A percentile compares a stretch with the other conserved stretches of the same genome.
phyloP scores from a whole-genome alignment of 1,284 basidiomycete genomes.

The Ceratobasidium sp. region DNA sequence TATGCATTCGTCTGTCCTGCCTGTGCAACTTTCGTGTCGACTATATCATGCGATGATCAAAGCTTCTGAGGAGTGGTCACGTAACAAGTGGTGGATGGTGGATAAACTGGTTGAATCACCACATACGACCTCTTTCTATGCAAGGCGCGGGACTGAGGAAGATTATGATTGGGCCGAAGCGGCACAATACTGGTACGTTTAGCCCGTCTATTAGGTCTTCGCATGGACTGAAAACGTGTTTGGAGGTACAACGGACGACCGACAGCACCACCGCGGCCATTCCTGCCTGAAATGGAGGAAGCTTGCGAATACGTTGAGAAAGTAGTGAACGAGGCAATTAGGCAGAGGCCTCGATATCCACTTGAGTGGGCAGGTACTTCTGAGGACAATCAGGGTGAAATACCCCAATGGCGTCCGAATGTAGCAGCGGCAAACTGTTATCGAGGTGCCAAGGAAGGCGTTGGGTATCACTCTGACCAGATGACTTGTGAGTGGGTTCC shows the following conservation, averaged over 20 bases:
- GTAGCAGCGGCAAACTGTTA: slow-evolving; percentile 94
- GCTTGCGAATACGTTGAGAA: slow-evolving; percentile 81
- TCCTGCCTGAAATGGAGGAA: slow-evolving; percentile 78
- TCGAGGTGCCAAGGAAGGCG: slow-evolving; percentile 81
- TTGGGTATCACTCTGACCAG: slow-evolving; percentile 84
- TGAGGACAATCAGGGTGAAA: slow-evolving; percentile 49
- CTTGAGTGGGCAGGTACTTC: slow-evolving; percentile 75
- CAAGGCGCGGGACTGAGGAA: slow-evolving; percentile 58
- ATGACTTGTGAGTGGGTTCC: slow-evolving; percentile 55
- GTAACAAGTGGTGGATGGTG: slow-evolving; percentile 86
- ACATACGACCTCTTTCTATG: slow-evolving; percentile 83
- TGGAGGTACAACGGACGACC: slow-evolving; percentile 81
- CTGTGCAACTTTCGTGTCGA: slow-evolving; percentile 73
- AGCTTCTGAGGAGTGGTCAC: slow-evolving; percentile 70
- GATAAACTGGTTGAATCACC: slow-evolving; percentile 84
- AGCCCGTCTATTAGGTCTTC: slow-evolving; percentile 1
- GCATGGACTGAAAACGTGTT: neutral
- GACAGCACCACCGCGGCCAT: slow-evolving; percentile 67
- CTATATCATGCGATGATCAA: slow-evolving; percentile 76
- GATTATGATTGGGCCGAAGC: slow-evolving; percentile 68
- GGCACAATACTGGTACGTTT: slow-evolving; percentile 71
- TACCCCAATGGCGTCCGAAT: slow-evolving; percentile 79
- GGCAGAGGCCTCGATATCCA: slow-evolving; percentile 68
- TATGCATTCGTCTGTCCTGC: slow-evolving; percentile 72
- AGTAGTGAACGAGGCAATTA: slow-evolving; percentile 79